Percentiles rank a stretch among this genome's conserved stretches.
phyloP scores from a whole-genome alignment of 176 grass and related monocot genomes.

The Zizania latifolia region DNA sequence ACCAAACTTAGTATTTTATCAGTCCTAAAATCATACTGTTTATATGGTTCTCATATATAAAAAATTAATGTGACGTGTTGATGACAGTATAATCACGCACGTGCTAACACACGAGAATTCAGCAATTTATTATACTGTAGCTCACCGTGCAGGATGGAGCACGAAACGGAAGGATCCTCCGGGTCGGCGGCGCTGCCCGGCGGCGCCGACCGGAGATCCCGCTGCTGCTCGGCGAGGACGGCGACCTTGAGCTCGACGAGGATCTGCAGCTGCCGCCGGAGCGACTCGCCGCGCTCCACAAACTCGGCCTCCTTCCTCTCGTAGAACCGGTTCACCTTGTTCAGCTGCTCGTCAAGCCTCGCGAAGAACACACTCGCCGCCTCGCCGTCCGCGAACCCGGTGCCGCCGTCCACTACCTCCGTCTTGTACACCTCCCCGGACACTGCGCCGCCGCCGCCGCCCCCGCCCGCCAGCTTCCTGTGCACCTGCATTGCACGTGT shows the following conservation, averaged over 20 bases:
- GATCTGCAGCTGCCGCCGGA: constrained; percentile 81
- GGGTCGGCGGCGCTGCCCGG: constrained; percentile 10
- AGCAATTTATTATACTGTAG: no score
- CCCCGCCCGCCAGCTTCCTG: constrained; percentile 36
- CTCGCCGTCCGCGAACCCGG: constrained; percentile 32
- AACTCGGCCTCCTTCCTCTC: constrained; percentile 78
- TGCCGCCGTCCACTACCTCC: constrained; percentile 35
- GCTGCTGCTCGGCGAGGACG: constrained; percentile 53
- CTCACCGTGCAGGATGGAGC: constrained; percentile 76
- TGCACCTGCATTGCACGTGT: constrained; percentile 53
- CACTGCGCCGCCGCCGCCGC: constrained; percentile 12
- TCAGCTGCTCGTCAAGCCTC: constrained; percentile 80
- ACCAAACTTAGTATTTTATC: not conserved
- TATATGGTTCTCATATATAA: no score
- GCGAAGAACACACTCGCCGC: constrained; percentile 52
- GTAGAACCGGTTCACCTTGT: constrained; percentile 95
- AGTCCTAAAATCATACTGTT: not conserved
- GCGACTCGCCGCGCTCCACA: constrained; percentile 63
- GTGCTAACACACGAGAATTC: not conserved
- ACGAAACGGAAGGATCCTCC: constrained; percentile 71
- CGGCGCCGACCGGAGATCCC: not conserved
- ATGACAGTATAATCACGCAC: not conserved
- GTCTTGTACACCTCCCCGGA: constrained; percentile 68
- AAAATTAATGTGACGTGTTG: not conserved
- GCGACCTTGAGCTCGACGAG: constrained; percentile 72